Base-by-base conservation (phyloP, 2,329 filamentous ascomycete species). In the Graphilbum fragrans region DNA sequence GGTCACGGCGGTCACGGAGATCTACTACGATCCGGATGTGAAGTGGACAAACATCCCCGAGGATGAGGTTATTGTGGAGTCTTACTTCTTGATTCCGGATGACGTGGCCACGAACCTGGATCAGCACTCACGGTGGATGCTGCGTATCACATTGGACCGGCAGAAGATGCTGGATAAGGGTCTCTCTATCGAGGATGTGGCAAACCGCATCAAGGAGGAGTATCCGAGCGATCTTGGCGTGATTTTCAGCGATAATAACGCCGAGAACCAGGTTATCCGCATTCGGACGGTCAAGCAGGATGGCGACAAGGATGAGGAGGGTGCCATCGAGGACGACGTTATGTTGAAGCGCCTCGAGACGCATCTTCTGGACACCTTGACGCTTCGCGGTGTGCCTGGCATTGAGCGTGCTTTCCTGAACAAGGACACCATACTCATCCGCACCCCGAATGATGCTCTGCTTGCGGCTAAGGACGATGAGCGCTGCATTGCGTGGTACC, bases 211-310 rank as follows among this genome's bases (percentile, higher is more conserved):
- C 64, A 94, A 93, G 67, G 78, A 88, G 49, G 81, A 87, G 41
- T 98, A 94, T 57, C 73, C 78, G 18, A 78, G 73, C 47, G 87
- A 94, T 60, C 67, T 96, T 52, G 86, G 86, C 14, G 80, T 98
- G 50, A 88, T 98, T 46, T 94, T 94, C 70, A 94, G 87, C 62
- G 92, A 98, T 61, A 92, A 95, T 69, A 98, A 98, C 60, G 88
- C 90, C 10, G 88, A 95, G 49, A 80, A 93, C 58, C 87, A 93
- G 59, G 82, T 96, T 36, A 86, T 98, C 52, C 92, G 92, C 58
- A 82, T 95, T 49, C 84, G 92, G 49, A 82, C 88, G 53, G 77
- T 93, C 47, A 66, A 70, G 25, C 69, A 77, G 47, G 72, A 76
- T 38, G 80, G 82, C 38, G 77, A 80, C 36, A 82, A 86, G 56